Base-by-base conservation (phyloP, 177 flowering plant genomes). In the Telopea speciosissima region DNA sequence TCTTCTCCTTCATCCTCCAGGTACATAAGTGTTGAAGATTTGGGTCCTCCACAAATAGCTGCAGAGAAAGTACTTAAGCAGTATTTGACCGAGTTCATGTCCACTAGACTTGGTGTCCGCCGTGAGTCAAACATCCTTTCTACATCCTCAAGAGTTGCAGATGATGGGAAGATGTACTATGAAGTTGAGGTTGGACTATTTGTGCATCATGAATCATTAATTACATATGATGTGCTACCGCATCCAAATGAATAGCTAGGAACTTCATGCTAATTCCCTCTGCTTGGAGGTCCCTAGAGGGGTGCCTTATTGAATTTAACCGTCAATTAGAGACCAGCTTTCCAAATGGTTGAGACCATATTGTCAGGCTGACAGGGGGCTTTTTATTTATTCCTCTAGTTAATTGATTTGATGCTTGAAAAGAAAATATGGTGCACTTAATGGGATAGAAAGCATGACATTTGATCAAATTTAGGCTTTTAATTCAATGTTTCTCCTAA, bases 11-110 rank as follows among this genome's bases (percentile, higher is more conserved):
- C 97, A 24, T 95, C 99, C 6, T 95, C 99, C 25, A 82, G 23
- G 67, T 95, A 87, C 83, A 85, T 86, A 80, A 89, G 89, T 56
- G 93, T 95, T 19, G 86, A 88, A 79, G 99, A 95, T 80, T 83
- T 95, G 81, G 99, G 99, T 62, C 69, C 96, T 14, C 96, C 97
- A 3, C 74, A 88, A 79, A 90, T 77, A 77, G 99, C 99, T 21
- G 99, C 84, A 66, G 81, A 88, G 84, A 90, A 89, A 70, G 96
- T 91, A 19, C 85, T 91, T 1, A 88, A 74, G 76, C 99, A 95
- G 80, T 95, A 92, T 76, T 78, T 95, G 81, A 90, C 96, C 11
- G 99, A 95, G 78, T 95, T 95, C 78, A 92, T 92, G 99, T 95
- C 99, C n/a, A 95, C 97, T 5, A 89, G 99, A 75, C 91, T 95